A percentile compares a stretch with the other conserved stretches of the same genome.
Evolutionary conservation across 345 rosid species (phyloP).

Genomic region (Citrus trifoliata): DNA sequence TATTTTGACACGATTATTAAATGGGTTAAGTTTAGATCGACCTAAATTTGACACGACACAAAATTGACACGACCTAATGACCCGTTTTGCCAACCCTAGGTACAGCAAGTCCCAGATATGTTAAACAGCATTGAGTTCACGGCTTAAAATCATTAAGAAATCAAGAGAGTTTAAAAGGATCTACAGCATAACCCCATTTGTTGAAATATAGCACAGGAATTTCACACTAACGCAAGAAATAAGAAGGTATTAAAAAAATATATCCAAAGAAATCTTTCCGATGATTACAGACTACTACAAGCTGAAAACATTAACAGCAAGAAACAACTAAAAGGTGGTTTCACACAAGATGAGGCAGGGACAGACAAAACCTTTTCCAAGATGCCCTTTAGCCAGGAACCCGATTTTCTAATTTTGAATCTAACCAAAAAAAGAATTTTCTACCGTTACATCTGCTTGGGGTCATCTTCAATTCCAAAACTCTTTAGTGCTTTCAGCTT

Average conservation of each 20-base stretch:
- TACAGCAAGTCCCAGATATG: too few species aligned
- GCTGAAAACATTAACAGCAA: conserved; percentile 21
- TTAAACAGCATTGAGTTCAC: too few species aligned
- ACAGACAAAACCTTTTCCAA: conserved; percentile 24
- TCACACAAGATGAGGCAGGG: conserved; percentile 24
- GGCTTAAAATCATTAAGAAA: neutral
- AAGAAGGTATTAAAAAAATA: conserved; percentile 4
- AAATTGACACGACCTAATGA: too few species aligned
- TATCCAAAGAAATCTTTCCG: conserved; percentile 19
- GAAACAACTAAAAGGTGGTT: conserved; percentile 20
- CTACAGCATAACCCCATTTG: neutral
- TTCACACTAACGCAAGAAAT: conserved; percentile 24
- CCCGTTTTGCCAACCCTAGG: too few species aligned
- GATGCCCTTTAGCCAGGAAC: conserved; percentile 11
- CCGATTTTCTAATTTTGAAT: conserved; percentile 21
- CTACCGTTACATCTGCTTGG: conserved; percentile 31
- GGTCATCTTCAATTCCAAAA: conserved; percentile 28
- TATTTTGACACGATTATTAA: too few species aligned
- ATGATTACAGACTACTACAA: conserved; percentile 23
- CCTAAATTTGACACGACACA: too few species aligned
- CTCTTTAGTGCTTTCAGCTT: conserved; percentile 72
- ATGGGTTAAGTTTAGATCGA: too few species aligned
- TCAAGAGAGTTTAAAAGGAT: neutral
- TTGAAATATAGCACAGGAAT: conserved; percentile 12
- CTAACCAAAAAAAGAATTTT: conserved; percentile 15